Evolutionary conservation across 331 rosid species (phyloP).

Genomic region (Ulmus americana): DNA sequence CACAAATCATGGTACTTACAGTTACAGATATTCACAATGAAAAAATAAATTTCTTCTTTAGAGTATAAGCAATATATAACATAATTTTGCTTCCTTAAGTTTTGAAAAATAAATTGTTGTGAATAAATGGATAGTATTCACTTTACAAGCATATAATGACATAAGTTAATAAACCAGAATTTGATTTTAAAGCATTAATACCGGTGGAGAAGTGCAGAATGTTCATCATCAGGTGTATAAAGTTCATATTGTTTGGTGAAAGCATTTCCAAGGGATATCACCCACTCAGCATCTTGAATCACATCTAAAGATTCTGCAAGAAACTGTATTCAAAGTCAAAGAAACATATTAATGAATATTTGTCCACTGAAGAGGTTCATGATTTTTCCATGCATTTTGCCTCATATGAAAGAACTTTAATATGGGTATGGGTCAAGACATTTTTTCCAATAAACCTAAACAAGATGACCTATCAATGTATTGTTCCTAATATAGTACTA

Average conservation of each 20-base stretch:
- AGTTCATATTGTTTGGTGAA: constrained; percentile 87
- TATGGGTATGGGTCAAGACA: background rate
- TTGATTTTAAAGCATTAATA: constrained; percentile 34
- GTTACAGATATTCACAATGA: background rate
- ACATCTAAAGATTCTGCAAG: constrained; percentile 96
- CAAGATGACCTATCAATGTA: background rate
- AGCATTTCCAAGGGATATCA: constrained; percentile 81
- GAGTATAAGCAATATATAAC: background rate
- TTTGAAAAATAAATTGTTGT: background rate
- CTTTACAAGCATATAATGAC: background rate
- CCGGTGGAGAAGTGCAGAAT: constrained; percentile 94
- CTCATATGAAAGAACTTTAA: background rate
- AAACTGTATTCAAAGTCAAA: constrained; percentile 56
- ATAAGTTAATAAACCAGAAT: background rate
- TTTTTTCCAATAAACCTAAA: background rate
- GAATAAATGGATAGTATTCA: background rate
- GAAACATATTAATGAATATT: constrained; percentile 20
- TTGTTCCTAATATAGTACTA: background rate
- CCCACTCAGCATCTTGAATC: constrained; percentile 81
- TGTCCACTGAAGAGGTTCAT: constrained; percentile 16
- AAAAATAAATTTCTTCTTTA: background rate
- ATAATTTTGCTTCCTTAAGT: constrained; percentile 5
- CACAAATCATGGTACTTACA: background rate
- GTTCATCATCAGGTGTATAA: constrained; percentile 79
- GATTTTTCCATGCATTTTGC: constrained; percentile 10